Evolutionary conservation across 1,284 basidiomycete genomes (phyloP).

Genomic region (Anthracocystis panici-leucophaei): DNA sequence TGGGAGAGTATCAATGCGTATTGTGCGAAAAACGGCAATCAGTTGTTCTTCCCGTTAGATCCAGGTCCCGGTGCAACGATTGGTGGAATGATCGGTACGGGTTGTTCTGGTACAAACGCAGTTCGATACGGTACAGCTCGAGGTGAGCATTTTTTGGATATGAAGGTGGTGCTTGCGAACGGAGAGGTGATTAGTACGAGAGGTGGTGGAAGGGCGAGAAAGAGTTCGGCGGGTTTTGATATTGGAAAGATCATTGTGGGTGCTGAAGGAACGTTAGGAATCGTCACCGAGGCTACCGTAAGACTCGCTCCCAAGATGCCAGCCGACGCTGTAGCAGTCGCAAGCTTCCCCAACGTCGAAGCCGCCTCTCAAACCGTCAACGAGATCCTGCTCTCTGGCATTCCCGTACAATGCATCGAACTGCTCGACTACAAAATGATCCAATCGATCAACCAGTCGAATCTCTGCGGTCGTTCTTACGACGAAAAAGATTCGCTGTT

Average conservation of each 20-base stretch:
- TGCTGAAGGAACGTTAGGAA: slow-evolving; percentile 91
- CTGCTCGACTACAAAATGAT: slow-evolving; percentile 62
- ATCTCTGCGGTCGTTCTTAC: slow-evolving; percentile 67
- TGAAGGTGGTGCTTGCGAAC: slow-evolving; percentile 78
- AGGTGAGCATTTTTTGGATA: slow-evolving; percentile 69
- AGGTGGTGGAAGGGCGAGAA: slow-evolving; percentile 75
- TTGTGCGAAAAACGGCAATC: slow-evolving; percentile 78
- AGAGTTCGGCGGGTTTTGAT: slow-evolving; percentile 92
- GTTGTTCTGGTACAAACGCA: slow-evolving; percentile 78
- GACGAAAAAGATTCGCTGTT: slow-evolving; percentile 54
- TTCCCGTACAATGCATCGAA: slow-evolving; percentile 74
- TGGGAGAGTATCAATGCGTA: slow-evolving; percentile 89
- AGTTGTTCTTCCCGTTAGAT: slow-evolving; percentile 86
- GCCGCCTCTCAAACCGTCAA: slow-evolving; percentile 79
- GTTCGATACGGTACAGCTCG: slow-evolving; percentile 88
- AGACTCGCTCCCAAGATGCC: slow-evolving; percentile 83
- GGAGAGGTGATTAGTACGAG: slow-evolving; percentile 95
- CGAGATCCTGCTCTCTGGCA: slow-evolving; percentile 74
- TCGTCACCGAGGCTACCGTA: slow-evolving; percentile 89
- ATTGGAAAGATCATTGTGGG: slow-evolving; percentile 92
- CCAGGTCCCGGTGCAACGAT: slow-evolving; percentile 78
- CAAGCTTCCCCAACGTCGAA: slow-evolving; percentile 73
- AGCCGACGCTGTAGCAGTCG: slow-evolving; percentile 73
- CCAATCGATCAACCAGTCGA: slow-evolving; percentile 61
- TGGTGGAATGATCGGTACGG: slow-evolving; percentile 87